A percentile compares a stretch with the other conserved stretches of the same genome.
These are phyloP conservation scores for Chalciporus chontae DNA, from an alignment of 768 basidiomycete species.

Conservation along the genomic window DNA sequence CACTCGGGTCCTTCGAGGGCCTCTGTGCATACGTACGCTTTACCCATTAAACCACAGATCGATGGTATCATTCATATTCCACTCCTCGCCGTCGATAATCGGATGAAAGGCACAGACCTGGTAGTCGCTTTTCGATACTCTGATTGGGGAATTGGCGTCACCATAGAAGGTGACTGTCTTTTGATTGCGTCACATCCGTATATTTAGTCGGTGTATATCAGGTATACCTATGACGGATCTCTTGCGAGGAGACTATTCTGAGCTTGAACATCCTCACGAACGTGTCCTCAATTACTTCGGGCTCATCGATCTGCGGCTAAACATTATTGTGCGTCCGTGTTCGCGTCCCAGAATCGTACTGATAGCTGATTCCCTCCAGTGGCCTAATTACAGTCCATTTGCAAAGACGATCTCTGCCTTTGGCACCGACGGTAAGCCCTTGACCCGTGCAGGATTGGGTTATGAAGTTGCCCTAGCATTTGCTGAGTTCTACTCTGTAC, in stretches of 20 bases:
- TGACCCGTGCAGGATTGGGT: conserved; percentile 24
- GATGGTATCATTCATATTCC: conserved; percentile 22
- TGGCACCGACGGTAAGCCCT: conserved; percentile 12
- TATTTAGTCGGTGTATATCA: not conserved
- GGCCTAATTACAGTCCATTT: conserved; percentile 26
- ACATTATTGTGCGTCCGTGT: conserved; percentile 21
- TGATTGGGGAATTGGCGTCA: conserved; percentile 23
- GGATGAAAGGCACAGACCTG: conserved; percentile 13
- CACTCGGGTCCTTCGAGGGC: not conserved
- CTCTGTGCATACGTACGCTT: conserved; percentile 14
- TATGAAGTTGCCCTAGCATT: conserved; percentile 28
- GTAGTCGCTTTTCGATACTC: conserved; percentile 19
- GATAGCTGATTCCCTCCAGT: conserved; percentile 12
- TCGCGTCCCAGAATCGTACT: not conserved
- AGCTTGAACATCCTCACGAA: conserved; percentile 17
- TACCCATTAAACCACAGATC: conserved; percentile 18
- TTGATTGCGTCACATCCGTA: not conserved
- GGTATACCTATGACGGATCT: conserved; percentile 27
- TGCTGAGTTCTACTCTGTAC: conserved; percentile 29
- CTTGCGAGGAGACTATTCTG: conserved; percentile 17
- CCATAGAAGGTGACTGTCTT: conserved; percentile 15
- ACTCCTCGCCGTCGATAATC: conserved; percentile 22
- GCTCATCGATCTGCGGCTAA: conserved; percentile 12
- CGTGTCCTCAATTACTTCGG: conserved; percentile 22
- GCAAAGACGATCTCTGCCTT: conserved; percentile 22